A percentile compares a stretch with the other conserved stretches of the same genome.
These are phyloP conservation scores for Dissophora ornata DNA, from an alignment of 192 early-diverging fungal genomes.

Conservation along the genomic window DNA sequence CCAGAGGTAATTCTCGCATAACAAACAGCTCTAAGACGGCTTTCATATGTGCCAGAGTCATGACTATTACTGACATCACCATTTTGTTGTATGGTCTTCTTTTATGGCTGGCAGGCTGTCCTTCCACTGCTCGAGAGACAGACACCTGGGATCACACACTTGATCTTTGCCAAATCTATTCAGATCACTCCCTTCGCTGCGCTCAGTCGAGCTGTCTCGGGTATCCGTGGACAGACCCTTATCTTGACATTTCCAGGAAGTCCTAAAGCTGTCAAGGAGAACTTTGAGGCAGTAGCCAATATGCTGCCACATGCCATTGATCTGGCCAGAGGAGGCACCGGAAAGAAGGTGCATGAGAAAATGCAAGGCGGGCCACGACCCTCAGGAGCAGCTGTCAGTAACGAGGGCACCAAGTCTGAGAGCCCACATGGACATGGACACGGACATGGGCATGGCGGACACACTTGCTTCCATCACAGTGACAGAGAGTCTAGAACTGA, in stretches of 20 bases:
- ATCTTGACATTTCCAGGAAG: constrained; percentile 93
- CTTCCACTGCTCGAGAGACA: constrained; percentile 73
- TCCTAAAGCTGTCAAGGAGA: constrained; percentile 87
- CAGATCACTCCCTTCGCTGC: constrained; percentile 90
- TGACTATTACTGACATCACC: too few species aligned
- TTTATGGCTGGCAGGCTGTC: too few species aligned
- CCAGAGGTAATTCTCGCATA: constrained; percentile 75
- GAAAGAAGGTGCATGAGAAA: constrained; percentile 65
- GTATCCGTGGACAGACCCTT: constrained; percentile 68
- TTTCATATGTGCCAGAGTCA: too few species aligned
- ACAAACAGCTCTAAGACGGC: too few species aligned
- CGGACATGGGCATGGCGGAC: constrained; percentile 52
- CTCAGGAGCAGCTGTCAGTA: constrained; percentile 11
- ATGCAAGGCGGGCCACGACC: constrained; percentile 56
- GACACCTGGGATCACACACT: constrained; percentile 80
- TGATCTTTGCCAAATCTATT: constrained; percentile 82
- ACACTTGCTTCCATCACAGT: constrained; percentile 43
- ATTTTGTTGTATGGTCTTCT: too few species aligned
- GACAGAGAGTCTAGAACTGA: constrained; percentile 35
- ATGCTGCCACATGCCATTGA: constrained; percentile 89
- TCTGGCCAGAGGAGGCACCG: constrained; percentile 67
- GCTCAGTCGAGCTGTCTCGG: constrained; percentile 81
- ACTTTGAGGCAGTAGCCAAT: constrained; percentile 75
- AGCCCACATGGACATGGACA: constrained; percentile 55
- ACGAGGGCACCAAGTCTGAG: neutral